These are phyloP conservation scores for Cardiospermum halicacabum DNA, from an alignment of 345 rosid genomes.

Conservation along the genomic window DNA sequence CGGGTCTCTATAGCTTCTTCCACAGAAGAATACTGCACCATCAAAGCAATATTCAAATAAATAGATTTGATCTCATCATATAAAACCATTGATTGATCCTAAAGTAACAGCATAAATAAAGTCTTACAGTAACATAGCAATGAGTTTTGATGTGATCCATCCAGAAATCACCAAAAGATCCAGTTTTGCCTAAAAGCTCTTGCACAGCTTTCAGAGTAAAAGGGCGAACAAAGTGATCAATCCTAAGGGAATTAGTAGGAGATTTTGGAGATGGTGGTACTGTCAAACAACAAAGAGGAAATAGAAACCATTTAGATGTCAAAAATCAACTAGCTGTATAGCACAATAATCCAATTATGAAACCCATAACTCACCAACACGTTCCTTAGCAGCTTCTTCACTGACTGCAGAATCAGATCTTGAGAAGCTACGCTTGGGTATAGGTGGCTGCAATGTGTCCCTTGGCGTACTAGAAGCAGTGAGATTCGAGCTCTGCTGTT, in stretches of 20 bases:
- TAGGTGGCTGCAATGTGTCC: conserved; percentile 30
- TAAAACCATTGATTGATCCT: neutral
- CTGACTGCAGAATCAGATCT: conserved; percentile 57
- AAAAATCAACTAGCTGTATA: neutral
- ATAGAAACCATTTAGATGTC: conserved; percentile 4
- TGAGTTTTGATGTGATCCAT: conserved; percentile 98
- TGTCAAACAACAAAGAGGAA: conserved; percentile 27
- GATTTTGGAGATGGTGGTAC: conserved; percentile 85
- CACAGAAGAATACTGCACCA: conserved; percentile 76
- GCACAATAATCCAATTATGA: neutral
- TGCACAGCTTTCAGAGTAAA: conserved; percentile 97
- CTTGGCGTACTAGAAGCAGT: conserved; percentile 59
- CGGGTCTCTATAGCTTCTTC: conserved; percentile 87
- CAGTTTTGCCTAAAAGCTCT: conserved; percentile 88
- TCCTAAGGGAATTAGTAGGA: conserved; percentile 75
- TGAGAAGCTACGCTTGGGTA: conserved; percentile 54
- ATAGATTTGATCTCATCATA: neutral
- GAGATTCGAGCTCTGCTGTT: conserved; percentile 40
- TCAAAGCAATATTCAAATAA: conserved; percentile 1
- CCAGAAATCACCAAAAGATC: conserved; percentile 77
- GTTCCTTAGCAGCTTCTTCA: conserved; percentile 76
- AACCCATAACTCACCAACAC: conserved; percentile 57
- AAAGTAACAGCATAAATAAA: conserved; percentile 1
- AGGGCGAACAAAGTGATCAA: conserved; percentile 90
- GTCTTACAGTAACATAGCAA: conserved; percentile 84